Evolutionary conservation across 176 grass and related monocot genomes (phyloP), one percentile per base, ranked within the genome.

Genomic region (Carex parvula): DNA sequence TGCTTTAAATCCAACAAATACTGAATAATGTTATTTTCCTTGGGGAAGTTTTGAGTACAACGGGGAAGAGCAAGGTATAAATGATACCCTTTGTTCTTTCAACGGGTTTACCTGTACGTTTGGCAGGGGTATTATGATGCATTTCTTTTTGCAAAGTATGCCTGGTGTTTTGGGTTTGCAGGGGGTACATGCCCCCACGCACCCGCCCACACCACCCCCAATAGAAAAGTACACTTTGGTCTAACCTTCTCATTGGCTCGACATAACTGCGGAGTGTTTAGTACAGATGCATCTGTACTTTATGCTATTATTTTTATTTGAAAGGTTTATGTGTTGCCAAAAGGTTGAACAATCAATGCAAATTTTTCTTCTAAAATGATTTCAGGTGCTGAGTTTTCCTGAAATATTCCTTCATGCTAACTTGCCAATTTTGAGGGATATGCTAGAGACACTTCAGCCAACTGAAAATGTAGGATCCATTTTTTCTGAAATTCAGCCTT

Each of bases 351-450:
- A 30, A 14, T 13, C 44, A 75, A 29, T 76, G 44, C 72, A 76
- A 14, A 48, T 66, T 81, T 63, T 83, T 86, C 11, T 58, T 66
- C 18, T 64, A 18, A 21, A 48, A 76, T 89, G 72, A 52, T 57
- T 82, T 88, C 87, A 94, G 94, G 78, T 97, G 87, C 64, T 97
- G 66, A 81, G 66, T 44, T 86, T 84, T 87, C 84, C 87, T 78
- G 88, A 88, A 58, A 41, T 97, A 52, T 91, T 87, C 20, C 66
- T 91, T 81, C 72, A 81, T 84, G 59, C 69, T 84, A 97, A 92
- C 82, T 83, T 94, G 81, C 60, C 92, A 85, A 55, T 91, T 88
- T 79, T 97, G 71, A 92, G 91, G 89, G 92, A 92, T 79, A 83
- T 94, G 69, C 63, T 97, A 82, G 90, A 89, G 81, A 80, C 87